phyloP scores from a whole-genome alignment of 352 stramenopile species.

The Phytophthora rubi region DNA sequence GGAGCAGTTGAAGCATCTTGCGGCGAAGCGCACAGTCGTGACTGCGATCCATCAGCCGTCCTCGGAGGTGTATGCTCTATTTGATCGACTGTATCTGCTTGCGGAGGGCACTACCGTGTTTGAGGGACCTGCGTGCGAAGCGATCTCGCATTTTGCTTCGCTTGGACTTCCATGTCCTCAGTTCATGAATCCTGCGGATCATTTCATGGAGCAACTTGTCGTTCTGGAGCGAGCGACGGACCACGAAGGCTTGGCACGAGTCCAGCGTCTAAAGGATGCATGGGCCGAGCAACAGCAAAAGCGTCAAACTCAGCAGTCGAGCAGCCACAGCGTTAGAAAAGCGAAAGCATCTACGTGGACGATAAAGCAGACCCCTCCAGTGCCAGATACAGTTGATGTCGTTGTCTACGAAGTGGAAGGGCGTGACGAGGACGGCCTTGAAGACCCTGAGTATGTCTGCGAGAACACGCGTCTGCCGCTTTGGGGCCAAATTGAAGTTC shows the following conservation, averaged over 20 bases:
- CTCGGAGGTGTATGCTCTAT: constrained; percentile 50
- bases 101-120: constrained; percentile 44
- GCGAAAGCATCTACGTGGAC: constrained; percentile 2
- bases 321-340: constrained; percentile 1
- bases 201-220: constrained; percentile 59
- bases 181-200: constrained; percentile 55
- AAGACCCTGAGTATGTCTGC: constrained; percentile 6
- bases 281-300: constrained; percentile 30
- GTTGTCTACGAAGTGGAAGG: constrained; percentile 36
- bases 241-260: constrained; percentile 29
- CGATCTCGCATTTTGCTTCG: constrained; percentile 42
- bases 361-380: background rate
- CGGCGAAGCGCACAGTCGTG: constrained; percentile 76
- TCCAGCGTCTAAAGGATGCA: constrained; percentile 37
- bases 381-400: constrained; percentile 21
- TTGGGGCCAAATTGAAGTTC: constrained; percentile 40
- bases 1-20: constrained; percentile 60
- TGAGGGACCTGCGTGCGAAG: constrained; percentile 35
- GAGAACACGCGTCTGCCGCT: constrained; percentile 21
- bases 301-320: background rate
- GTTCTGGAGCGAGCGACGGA: constrained; percentile 46
- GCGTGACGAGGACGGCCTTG: constrained; percentile 9
- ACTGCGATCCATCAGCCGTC: constrained; percentile 88
- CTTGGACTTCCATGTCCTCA: constrained; percentile 42
- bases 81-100: constrained; percentile 50